Evolutionary conservation across 768 basidiomycete genomes (phyloP).

Genomic region (Tylopilus rubrobrunneus): DNA sequence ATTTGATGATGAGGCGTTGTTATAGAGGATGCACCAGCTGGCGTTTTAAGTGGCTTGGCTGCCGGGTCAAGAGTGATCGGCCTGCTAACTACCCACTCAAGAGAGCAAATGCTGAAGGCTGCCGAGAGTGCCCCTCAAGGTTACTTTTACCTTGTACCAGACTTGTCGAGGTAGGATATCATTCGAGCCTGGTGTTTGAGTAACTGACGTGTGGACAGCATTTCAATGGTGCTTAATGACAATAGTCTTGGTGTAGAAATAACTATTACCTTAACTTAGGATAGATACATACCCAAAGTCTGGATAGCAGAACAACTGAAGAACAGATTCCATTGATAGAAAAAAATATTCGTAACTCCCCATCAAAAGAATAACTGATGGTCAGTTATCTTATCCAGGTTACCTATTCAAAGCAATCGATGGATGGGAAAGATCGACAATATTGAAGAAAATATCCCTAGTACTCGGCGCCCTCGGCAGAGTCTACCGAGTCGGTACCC

Average conservation of each 20-base stretch:
- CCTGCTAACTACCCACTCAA: conserved; percentile 74
- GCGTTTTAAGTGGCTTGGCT: conserved; percentile 71
- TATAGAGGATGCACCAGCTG: conserved; percentile 88
- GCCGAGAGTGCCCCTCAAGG: conserved; percentile 40
- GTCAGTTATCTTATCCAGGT: conserved; percentile 7
- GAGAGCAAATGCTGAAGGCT: conserved; percentile 61
- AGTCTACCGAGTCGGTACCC: conserved; percentile 71
- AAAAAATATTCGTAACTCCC: neutral
- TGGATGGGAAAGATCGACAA: neutral
- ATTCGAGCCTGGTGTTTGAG: neutral
- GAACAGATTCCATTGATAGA: neutral
- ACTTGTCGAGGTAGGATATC: conserved; percentile 61
- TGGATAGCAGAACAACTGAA: neutral
- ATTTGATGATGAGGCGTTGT: conserved; percentile 57
- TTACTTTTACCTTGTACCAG: conserved; percentile 54
- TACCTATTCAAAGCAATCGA: conserved; percentile 3
- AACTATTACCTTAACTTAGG: conserved; percentile 7
- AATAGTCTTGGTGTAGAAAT: conserved; percentile 40
- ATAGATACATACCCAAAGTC: neutral
- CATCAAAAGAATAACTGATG: conserved; percentile 8
- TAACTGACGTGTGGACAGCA: conserved; percentile 13
- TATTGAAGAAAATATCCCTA: conserved; percentile 24
- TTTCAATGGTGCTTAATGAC: conserved; percentile 27
- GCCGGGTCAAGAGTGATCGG: conserved; percentile 86
- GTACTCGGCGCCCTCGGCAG: conserved; percentile 56